Evolutionary conservation across 106 monocot species (phyloP).

Genomic region (Vanilla planifolia): DNA sequence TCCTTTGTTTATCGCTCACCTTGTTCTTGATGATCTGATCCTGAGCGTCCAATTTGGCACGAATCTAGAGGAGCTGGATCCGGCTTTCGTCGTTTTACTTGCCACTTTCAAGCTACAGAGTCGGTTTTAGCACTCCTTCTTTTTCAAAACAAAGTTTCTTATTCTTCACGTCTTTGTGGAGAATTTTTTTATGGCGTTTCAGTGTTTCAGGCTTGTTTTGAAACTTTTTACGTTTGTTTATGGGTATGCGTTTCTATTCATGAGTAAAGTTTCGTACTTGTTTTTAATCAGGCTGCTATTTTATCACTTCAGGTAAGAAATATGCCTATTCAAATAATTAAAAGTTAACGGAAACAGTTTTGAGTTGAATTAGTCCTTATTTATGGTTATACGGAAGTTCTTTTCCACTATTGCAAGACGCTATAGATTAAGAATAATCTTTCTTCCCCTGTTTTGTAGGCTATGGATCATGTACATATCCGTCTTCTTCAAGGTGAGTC

Average conservation of each 20-base stretch:
- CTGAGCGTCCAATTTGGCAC: not conserved
- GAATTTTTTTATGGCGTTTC: not conserved
- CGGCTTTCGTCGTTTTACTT: not conserved
- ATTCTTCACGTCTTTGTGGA: not conserved
- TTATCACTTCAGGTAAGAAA: no score
- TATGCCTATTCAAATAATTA: no score
- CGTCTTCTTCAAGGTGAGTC: conserved; percentile 10
- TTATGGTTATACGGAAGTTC: not conserved
- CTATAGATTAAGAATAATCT: not conserved
- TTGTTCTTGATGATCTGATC: not conserved
- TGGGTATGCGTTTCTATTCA: not conserved
- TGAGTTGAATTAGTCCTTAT: not conserved
- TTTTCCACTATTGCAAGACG: not conserved
- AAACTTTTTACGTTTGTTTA: not conserved
- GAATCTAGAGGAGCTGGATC: not conserved
- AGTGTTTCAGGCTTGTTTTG: not conserved
- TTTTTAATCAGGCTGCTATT: not conserved
- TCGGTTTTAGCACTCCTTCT: not conserved
- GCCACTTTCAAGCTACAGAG: not conserved
- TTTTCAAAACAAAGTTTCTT: not conserved
- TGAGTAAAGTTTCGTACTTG: not conserved
- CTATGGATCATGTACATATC: conserved; percentile 15
- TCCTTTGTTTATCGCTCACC: not conserved
- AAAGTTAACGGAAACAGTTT: no score
- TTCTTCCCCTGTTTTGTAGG: conserved; percentile 5